Evolutionary conservation across 148 eudicot genomes (phyloP).

Genomic region (Rhododendron mucronatum): DNA sequence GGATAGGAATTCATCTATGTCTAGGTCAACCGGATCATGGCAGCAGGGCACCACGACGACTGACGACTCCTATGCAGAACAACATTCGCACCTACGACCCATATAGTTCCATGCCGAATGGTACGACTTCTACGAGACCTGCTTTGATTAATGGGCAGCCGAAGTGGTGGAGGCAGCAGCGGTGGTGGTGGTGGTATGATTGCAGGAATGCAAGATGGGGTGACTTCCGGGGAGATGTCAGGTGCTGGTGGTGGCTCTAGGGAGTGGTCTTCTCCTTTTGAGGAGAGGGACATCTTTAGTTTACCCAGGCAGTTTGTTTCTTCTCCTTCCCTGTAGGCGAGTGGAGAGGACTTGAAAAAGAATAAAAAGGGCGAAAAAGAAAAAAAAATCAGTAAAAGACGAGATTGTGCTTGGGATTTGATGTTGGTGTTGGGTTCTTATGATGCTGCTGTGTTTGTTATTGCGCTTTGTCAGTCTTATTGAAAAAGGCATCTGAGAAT

Average conservation of each 20-base stretch:
- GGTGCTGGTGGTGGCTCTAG: slow-evolving; percentile 45
- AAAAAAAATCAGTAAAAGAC: slow-evolving; percentile 7
- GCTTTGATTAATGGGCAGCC: slow-evolving; percentile 32
- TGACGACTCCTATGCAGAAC: slow-evolving; percentile 30
- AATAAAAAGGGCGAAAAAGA: slow-evolving; percentile 29
- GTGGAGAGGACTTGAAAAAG: slow-evolving; percentile 25
- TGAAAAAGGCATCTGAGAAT: slow-evolving; percentile 21
- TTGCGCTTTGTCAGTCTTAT: slow-evolving; percentile 23
- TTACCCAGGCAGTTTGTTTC: slow-evolving; percentile 91
- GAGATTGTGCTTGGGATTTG: slow-evolving; percentile 47
- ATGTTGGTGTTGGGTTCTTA: slow-evolving; percentile 39
- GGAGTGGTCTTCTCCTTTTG: slow-evolving; percentile 97
- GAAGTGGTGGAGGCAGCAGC: background rate
- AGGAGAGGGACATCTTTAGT: slow-evolving; percentile 87
- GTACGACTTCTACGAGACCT: slow-evolving; percentile 46
- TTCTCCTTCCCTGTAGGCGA: slow-evolving; percentile 83
- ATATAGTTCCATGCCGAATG: slow-evolving; percentile 32
- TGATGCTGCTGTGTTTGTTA: slow-evolving; percentile 24
- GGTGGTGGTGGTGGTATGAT: slow-evolving; percentile 37
- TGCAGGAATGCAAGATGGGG: slow-evolving; percentile 53
- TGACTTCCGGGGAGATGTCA: slow-evolving; percentile 33
- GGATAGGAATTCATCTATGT: slow-evolving; percentile 33
- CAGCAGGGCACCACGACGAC: slow-evolving; percentile 26
- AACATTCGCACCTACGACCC: slow-evolving; percentile 31
- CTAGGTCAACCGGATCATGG: slow-evolving; percentile 46